phyloP scores from a whole-genome alignment of 352 stramenopile genomes.

The Phytophthora fragariae region DNA sequence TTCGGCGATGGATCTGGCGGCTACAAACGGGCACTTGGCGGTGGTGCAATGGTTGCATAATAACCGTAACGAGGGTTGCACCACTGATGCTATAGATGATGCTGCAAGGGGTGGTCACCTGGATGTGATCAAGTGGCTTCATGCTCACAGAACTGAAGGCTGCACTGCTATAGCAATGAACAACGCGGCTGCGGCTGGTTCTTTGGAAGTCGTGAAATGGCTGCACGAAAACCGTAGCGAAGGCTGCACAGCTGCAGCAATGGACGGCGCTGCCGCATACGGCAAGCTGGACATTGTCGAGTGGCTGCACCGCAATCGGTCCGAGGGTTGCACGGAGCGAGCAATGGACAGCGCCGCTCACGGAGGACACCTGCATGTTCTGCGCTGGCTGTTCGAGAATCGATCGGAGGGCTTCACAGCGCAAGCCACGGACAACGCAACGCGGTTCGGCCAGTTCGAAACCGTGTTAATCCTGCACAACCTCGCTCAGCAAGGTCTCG shows the following conservation, averaged over 20 bases:
- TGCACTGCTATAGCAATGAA: conserved; percentile 18
- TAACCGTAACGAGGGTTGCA: conserved; percentile 17
- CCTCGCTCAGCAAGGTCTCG: conserved; percentile 6
- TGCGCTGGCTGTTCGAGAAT: conserved; percentile 27
- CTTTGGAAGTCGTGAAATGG: conserved; percentile 18
- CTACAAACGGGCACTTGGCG: conserved; percentile 16
- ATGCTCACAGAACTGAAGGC: conserved; percentile 12
- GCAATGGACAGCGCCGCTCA: conserved; percentile 17
- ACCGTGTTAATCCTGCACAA: conserved; percentile 18
- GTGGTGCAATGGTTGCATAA: conserved; percentile 23
- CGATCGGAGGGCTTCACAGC: conserved; percentile 15
- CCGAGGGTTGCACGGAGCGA: conserved; percentile 11
- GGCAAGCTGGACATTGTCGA: conserved; percentile 11
- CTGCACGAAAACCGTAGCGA: conserved; percentile 15
- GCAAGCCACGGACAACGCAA: conserved; percentile 5
- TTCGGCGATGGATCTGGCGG: conserved; percentile 18
- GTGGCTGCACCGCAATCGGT: conserved; percentile 15
- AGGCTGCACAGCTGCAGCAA: conserved; percentile 15
- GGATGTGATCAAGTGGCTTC: conserved; percentile 20
- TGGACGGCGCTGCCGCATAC: conserved; percentile 17
- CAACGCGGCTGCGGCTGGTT: conserved; percentile 8
- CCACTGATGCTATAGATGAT: conserved; percentile 11
- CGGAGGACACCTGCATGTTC: conserved; percentile 4
- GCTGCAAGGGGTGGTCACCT: conserved; percentile 21
- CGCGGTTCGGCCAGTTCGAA: conserved; percentile 12